phyloP scores from a whole-genome alignment of 257 asterid genomes.

The Paraleonurus japonicus region DNA sequence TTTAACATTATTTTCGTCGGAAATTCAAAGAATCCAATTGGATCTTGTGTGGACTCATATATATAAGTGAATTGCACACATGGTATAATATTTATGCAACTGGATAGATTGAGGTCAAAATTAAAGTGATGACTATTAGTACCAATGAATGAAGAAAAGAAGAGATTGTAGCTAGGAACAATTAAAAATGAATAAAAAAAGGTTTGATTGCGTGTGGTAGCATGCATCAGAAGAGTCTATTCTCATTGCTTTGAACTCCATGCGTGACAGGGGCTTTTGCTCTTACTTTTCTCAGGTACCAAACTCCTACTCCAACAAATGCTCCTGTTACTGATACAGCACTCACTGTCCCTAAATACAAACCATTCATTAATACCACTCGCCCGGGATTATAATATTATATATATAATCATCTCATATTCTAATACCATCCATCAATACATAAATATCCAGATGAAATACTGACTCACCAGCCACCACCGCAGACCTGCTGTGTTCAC shows the following conservation, averaged over 20 bases:
- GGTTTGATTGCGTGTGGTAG: constrained; percentile 26
- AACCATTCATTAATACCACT: too few relatives aligned
- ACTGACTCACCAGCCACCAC: constrained; percentile 74
- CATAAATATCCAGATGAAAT: too few relatives aligned
- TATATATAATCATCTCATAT: too few relatives aligned
- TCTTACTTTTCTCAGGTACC: constrained; percentile 76
- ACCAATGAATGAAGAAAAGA: constrained; percentile 1
- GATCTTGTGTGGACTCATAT: neutral
- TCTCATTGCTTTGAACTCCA: constrained; percentile 86
- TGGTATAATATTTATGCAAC: neutral
- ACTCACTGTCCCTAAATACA: constrained; percentile 48
- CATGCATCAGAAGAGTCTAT: constrained; percentile 58
- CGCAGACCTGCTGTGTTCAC: constrained; percentile 42
- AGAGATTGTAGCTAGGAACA: constrained; percentile 16
- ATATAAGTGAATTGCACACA: neutral
- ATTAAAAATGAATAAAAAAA: neutral
- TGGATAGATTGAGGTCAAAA: neutral
- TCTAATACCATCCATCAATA: too few relatives aligned
- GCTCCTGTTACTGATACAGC: constrained; percentile 82
- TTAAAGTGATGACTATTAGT: too few relatives aligned
- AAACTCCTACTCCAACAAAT: constrained; percentile 77
- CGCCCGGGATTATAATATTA: too few relatives aligned
- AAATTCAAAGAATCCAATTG: neutral
- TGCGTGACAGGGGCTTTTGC: constrained; percentile 86
- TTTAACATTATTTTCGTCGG: neutral